Evolutionary conservation across 192 early-diverging fungal species (phyloP), one percentile per base, ranked within the genome.

Genomic region (Umbelopsis ramanniana): DNA sequence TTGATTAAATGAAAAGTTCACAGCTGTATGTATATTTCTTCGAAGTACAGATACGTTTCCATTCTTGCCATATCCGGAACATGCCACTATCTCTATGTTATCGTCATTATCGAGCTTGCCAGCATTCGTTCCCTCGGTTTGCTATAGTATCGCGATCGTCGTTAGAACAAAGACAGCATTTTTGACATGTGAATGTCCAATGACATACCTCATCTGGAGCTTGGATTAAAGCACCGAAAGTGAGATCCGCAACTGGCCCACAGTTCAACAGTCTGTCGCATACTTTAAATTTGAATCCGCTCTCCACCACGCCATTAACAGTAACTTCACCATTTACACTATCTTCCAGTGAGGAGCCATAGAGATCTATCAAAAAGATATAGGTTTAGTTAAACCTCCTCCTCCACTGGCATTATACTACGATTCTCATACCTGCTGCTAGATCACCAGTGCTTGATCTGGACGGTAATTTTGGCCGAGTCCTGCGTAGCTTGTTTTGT

Each of bases 211-310:
- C 81, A 1, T 70, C 50, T 23, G 33, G 47, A 6, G 48, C 69
- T 40, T 70, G 50, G 17, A 54, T 46, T 14, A 54, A 29, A 57
- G 85, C 85, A 19, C 94, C 95, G 29, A 94, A 81, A 10, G 88
- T 89, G 79, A 93, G 86, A 69, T 87, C 91, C 2, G 86, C 79
- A 48, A 96, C 89, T 7, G 95, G 90, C 4, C 95, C 95, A 0
- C 90, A 91, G 69, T 91, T 91, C 17, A 91, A 71, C 0, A 98
- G 75, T 11, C 88, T 86, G 77, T 97, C 96, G 67, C 88, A 88
- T 0, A 97, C 86, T n/a, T 83, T 80, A 69, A 93, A 89, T 7
- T 74, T 79, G 75, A 90, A 89, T 8, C 81, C 76, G 57, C 71
- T 73, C 2, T 37, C 17, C 17, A 29, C 19, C 33, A 37, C 11